These are phyloP conservation scores for Phaseolus lunatus DNA, from an alignment of 306 rosid genomes.

Conservation along the genomic window DNA sequence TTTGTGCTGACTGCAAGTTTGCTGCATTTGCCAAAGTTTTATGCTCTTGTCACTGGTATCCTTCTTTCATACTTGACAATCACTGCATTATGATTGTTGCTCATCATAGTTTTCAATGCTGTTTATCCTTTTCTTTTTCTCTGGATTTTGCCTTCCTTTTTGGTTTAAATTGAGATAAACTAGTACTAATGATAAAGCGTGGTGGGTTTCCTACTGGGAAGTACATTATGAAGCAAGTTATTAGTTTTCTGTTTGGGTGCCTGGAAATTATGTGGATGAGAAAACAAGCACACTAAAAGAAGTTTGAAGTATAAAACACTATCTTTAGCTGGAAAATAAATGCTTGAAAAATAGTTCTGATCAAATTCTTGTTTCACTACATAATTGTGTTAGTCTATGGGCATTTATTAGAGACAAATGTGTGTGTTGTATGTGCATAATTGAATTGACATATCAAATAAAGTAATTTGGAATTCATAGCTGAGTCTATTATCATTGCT, in stretches of 20 bases:
- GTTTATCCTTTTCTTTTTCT: not conserved
- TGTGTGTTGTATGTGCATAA: conserved; percentile 8
- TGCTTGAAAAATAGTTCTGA: not conserved
- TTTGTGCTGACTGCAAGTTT: conserved; percentile 58
- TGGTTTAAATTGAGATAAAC: conserved; percentile 1
- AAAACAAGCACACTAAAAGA: not conserved
- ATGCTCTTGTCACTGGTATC: conserved; percentile 74
- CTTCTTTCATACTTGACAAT: conserved; percentile 23
- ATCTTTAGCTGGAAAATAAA: not conserved
- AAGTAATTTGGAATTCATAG: conserved; percentile 10
- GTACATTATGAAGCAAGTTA: not conserved
- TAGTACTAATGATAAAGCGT: not conserved
- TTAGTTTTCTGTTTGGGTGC: not conserved
- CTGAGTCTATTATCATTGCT: not conserved
- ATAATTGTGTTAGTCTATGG: not conserved
- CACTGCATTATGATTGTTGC: conserved; percentile 10
- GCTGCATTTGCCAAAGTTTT: conserved; percentile 79
- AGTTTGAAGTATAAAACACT: conserved; percentile 18
- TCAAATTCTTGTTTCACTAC: not conserved
- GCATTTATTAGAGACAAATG: not conserved
- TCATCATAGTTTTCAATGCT: conserved; percentile 4
- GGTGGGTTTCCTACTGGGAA: not conserved
- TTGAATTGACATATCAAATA: conserved; percentile 15
- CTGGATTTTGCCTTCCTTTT: not conserved
- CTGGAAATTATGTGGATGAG: not conserved